A percentile compares a stretch with the other conserved stretches of the same genome.
Conservation (phyloP, 2,329 filamentous ascomycete species). For the Colletotrichum graminicola region DNA sequence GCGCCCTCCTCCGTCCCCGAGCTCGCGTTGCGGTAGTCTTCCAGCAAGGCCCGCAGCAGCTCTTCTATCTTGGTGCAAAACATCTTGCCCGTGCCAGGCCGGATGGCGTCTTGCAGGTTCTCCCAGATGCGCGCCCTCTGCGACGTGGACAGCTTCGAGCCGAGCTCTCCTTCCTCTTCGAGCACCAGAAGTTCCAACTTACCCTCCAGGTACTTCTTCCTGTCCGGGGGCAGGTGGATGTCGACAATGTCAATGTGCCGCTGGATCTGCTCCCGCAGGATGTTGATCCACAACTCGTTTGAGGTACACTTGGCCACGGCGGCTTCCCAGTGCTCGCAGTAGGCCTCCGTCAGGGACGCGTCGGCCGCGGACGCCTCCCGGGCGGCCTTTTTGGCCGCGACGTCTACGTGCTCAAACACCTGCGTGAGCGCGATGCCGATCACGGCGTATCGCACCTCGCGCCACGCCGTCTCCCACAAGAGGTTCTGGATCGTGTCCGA, state of each 20-base stretch:
- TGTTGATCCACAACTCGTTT: constrained; percentile 44
- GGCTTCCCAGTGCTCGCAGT: constrained; percentile 38
- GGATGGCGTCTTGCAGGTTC: constrained; percentile 44
- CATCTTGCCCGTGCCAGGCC: constrained; percentile 43
- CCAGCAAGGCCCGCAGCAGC: constrained; percentile 41
- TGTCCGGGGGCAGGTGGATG: constrained; percentile 42
- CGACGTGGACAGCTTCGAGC: constrained; percentile 36
- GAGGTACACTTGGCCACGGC: constrained; percentile 43
- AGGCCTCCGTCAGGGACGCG: neutral
- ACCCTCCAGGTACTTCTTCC: constrained; percentile 37
- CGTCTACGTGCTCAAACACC: constrained; percentile 40
- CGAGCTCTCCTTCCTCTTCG: constrained; percentile 38
- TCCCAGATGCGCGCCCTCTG: constrained; percentile 44
- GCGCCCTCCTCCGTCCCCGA: constrained; percentile 40
- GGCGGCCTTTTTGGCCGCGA: constrained; percentile 16
- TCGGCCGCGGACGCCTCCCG: neutral
- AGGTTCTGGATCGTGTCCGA: constrained; percentile 45
- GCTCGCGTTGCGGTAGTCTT: constrained; percentile 42
- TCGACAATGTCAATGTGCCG: constrained; percentile 46
- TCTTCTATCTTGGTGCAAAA: constrained; percentile 42
- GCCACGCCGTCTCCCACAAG: constrained; percentile 47
- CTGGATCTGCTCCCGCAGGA: constrained; percentile 46
- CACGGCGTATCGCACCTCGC: constrained; percentile 47
- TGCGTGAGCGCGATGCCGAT: constrained; percentile 45
- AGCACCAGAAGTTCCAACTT: constrained; percentile 40